Evolutionary conservation across 2,329 filamentous ascomycete species (phyloP), one percentile per base, ranked within the genome.

Genomic region (Sclerotinia minor): DNA sequence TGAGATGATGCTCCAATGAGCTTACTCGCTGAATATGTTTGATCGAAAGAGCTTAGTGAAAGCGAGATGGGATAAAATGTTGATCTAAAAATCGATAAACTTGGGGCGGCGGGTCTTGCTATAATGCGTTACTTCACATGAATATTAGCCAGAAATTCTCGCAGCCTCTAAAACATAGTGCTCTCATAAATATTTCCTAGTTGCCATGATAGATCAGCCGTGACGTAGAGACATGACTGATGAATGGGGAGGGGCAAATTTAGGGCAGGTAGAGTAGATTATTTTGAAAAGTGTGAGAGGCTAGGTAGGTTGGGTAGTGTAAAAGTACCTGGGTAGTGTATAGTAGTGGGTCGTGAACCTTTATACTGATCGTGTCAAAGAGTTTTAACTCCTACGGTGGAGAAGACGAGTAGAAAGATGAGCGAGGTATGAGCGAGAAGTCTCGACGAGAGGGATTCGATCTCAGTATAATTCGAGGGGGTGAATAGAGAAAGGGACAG

Each of bases 71-170:
- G 38, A 47, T 19, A 29, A 26, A 45, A 26, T 29, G 49, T 32
- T n/a, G 26, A 55, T 53, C 24, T 57, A 35, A 15, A 44, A 54
- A 44, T 55, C 17, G 47, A 60, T 32, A 60, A 35, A 49, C 41
- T 47, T 64, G 24, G 50, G 19, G 50, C n/a, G 19, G 50, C n/a
- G 21, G 35, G 26, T 32, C 50, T 55, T 65, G 21, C 52, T 65
- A 38, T 32, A 65, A 60, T 35, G 58, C 32, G 54, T 59, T 61
- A 60, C 64, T 66, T 66, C 32, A 52, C 54, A 60, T 66, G 32
- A 24, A 44, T 17, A 45, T 61, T 61, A 66, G 64, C 64, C 35
- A 66, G 21, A 66, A 38, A 61, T 52, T 61, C 45, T 60, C 13
- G 55, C 45, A 49, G 26, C 29, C 32, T n/a, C 45, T 61, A 44